Evolutionary conservation across 192 early-diverging fungal genomes (phyloP).

Genomic region (Fimicolochytrium jonesii): DNA sequence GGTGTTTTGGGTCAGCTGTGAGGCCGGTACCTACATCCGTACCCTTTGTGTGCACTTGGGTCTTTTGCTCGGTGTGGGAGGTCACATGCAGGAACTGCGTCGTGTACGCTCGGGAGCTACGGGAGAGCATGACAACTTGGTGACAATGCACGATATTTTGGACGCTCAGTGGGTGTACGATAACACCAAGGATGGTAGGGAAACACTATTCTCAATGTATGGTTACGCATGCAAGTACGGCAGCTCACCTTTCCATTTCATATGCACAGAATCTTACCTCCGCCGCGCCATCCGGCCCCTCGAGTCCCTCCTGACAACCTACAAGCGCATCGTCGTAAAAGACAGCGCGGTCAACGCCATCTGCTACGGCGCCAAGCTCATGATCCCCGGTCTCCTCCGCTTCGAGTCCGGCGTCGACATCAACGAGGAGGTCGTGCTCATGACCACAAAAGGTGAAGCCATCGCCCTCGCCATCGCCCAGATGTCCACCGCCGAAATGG

Average conservation of each 20-base stretch:
- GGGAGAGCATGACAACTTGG: constrained; percentile 89
- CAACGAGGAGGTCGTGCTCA: constrained; percentile 95
- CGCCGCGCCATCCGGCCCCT: constrained; percentile 89
- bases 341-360: constrained; percentile 97
- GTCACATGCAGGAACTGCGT: constrained; percentile 99
- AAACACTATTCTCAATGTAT: too few relatives aligned
- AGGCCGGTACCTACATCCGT: constrained; percentile 99
- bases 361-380: constrained; percentile 98
- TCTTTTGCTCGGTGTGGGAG: constrained; percentile 89
- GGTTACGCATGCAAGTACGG: too few relatives aligned
- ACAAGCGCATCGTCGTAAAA: constrained; percentile 98
- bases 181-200: constrained; percentile 82
- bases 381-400: constrained; percentile 95
- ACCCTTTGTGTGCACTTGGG: constrained; percentile 99
- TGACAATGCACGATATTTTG: constrained; percentile 98
- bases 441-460: constrained; percentile 99
- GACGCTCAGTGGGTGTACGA: constrained; percentile 99
- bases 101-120: constrained; percentile 91
- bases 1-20: constrained; percentile 97
- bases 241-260: neutral
- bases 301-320: constrained; percentile 86
- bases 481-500: constrained; percentile 98
- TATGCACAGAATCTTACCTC: constrained; percentile 76
- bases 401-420: constrained; percentile 95
- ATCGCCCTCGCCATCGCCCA: constrained; percentile 95